phyloP scores from a whole-genome alignment of 2,329 filamentous ascomycete species.

The Stagonosporopsis chrysanthemi region DNA sequence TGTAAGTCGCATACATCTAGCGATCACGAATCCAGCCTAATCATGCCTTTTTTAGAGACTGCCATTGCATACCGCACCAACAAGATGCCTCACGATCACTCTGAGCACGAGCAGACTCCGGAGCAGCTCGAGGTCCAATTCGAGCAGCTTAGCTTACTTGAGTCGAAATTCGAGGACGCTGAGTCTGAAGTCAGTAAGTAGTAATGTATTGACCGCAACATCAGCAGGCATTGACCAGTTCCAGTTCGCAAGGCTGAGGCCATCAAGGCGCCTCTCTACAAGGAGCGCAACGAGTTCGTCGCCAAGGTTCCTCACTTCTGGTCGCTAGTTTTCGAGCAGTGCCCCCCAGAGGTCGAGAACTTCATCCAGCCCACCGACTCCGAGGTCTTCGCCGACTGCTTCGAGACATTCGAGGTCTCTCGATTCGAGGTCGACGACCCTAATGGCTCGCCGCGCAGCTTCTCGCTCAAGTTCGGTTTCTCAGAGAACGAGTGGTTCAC shows the following conservation, averaged over 20 bases:
- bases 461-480: conserved; percentile 77
- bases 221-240: conserved; percentile 17
- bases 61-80: conserved; percentile 13
- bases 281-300: conserved; percentile 75
- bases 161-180: conserved; percentile 82
- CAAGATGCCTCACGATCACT: conserved; percentile 35
- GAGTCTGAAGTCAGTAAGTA: conserved; percentile 79
- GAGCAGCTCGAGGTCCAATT: conserved; percentile 57
- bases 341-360: conserved; percentile 84
- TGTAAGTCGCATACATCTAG: conserved; percentile 16
- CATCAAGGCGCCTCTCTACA: conserved; percentile 74
- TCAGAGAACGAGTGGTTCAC: conserved; percentile 82
- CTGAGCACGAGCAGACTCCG: conserved; percentile 16
- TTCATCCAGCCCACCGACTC: conserved; percentile 85
- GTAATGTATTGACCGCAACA: not conserved
- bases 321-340: conserved; percentile 90
- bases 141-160: conserved; percentile 79
- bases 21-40: conserved; percentile 10
- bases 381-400: conserved; percentile 71
- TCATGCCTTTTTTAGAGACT: conserved; percentile 27
- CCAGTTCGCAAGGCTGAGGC: conserved; percentile 76
- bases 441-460: conserved; percentile 78
- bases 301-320: conserved; percentile 86
- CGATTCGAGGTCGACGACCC: conserved; percentile 78
- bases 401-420: conserved; percentile 74